Evolutionary conservation across 2,329 filamentous ascomycete genomes (phyloP).

Genomic region (Fusarium phyllophilum): DNA sequence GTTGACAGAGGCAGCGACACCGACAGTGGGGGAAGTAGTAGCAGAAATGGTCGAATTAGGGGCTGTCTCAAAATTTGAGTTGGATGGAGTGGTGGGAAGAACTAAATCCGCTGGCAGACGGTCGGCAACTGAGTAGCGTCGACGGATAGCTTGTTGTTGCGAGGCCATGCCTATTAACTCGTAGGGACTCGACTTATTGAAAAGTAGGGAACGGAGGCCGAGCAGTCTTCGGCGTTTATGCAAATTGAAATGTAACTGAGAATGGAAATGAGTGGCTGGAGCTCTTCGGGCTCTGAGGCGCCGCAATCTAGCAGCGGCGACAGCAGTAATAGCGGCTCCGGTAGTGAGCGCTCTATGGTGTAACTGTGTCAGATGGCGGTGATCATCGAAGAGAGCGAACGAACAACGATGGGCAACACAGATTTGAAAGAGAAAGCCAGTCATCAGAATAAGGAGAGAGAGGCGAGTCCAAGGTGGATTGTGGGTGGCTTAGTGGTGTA

Average conservation of each 20-base stretch:
- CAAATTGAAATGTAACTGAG: slow-evolving; percentile 31
- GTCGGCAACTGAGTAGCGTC: slow-evolving; percentile 54
- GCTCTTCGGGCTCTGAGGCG: slow-evolving; percentile 51
- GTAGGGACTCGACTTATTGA: slow-evolving; percentile 40
- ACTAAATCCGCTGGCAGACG: slow-evolving; percentile 45
- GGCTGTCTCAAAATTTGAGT: slow-evolving; percentile 28
- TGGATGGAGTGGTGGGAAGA: slow-evolving; percentile 36
- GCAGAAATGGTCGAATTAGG: slow-evolving; percentile 17
- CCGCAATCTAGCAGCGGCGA: slow-evolving; percentile 53
- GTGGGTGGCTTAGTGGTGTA: slow-evolving; percentile 31
- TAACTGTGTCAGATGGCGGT: slow-evolving; percentile 52
- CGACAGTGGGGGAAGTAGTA: slow-evolving; percentile 12
- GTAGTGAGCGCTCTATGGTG: slow-evolving; percentile 56
- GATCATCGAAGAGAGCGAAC: slow-evolving; percentile 57
- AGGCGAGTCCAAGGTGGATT: slow-evolving; percentile 35
- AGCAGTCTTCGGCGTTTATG: slow-evolving; percentile 49
- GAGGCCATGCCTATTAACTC: slow-evolving; percentile 48
- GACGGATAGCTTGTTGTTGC: slow-evolving; percentile 51
- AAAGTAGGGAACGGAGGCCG: slow-evolving; percentile 47
- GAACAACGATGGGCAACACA: slow-evolving; percentile 60
- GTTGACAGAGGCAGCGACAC: slow-evolving; percentile 13
- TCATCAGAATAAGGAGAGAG: slow-evolving; percentile 55
- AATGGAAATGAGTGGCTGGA: slow-evolving; percentile 48
- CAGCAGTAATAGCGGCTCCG: slow-evolving; percentile 55
- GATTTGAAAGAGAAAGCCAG: slow-evolving; percentile 57